phyloP scores from a whole-genome alignment of 768 basidiomycete genomes.

The Epithele typhae region DNA sequence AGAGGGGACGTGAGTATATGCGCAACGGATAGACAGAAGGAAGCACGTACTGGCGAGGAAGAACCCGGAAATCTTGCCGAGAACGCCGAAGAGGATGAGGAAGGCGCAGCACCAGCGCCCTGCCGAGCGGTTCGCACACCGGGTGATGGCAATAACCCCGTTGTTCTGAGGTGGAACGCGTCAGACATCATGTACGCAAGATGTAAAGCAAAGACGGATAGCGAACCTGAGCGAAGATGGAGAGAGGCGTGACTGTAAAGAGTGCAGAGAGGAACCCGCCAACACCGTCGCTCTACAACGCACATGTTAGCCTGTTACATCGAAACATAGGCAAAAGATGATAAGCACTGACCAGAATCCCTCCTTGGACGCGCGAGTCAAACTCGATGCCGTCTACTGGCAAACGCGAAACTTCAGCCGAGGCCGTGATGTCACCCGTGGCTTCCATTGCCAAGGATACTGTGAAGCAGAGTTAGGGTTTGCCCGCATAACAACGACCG shows the following conservation, averaged over 20 bases:
- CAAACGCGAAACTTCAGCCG: conserved; percentile 77
- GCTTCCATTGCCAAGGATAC: conserved; percentile 79
- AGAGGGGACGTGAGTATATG: conserved; percentile 8
- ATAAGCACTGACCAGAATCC: conserved; percentile 51
- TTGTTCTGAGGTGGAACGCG: too few species aligned
- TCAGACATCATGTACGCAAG: too few species aligned
- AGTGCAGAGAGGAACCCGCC: conserved; percentile 76
- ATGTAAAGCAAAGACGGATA: too few species aligned
- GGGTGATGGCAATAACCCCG: conserved; percentile 79
- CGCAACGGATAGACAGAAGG: too few species aligned
- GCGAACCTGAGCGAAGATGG: conserved; percentile 78
- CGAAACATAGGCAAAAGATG: neutral
- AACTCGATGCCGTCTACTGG: conserved; percentile 71
- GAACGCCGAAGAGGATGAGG: conserved; percentile 73
- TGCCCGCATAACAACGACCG: too few species aligned
- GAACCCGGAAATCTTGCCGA: conserved; percentile 80
- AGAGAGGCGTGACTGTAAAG: conserved; percentile 78
- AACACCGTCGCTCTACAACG: conserved; percentile 61
- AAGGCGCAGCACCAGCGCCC: conserved; percentile 78
- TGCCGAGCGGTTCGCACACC: conserved; percentile 76
- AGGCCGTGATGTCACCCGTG: conserved; percentile 81
- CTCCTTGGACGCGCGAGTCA: conserved; percentile 80
- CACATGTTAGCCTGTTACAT: neutral
- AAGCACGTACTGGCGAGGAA: conserved; percentile 69
- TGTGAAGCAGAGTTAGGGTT: conserved; percentile 20